A percentile compares a stretch with the other conserved stretches of the same genome.
Evolutionary conservation across 169 alveolate genomes (phyloP).

Genomic region (Perkinsus marinus): DNA sequence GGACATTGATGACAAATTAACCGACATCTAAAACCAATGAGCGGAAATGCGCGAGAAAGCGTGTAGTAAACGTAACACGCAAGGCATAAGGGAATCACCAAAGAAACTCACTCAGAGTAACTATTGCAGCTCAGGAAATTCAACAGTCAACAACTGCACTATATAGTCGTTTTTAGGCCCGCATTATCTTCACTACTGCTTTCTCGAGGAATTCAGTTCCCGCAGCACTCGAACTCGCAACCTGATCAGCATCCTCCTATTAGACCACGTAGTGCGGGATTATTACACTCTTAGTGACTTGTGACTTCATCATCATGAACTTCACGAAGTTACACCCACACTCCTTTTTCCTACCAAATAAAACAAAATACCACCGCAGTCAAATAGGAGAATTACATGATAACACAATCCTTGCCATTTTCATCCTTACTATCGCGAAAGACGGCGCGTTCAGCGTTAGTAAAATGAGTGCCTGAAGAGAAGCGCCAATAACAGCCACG

Average conservation of each 20-base stretch:
- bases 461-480: background rate
- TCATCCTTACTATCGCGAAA: background rate
- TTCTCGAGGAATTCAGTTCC: background rate
- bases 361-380: no score
- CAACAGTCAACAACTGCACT: background rate
- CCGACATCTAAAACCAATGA: background rate
- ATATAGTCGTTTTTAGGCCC: background rate
- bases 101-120: background rate
- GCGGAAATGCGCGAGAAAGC: no score
- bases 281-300: background rate
- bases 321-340: background rate
- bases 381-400: background rate
- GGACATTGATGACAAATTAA: background rate
- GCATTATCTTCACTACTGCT: background rate
- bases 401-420: background rate
- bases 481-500: background rate
- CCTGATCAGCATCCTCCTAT: background rate
- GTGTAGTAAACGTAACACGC: no score
- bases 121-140: background rate
- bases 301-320: background rate
- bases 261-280: background rate
- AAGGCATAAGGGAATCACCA: no score
- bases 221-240: background rate
- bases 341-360: background rate
- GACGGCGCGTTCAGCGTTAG: background rate